phyloP scores from a whole-genome alignment of 2,329 filamentous ascomycete species.

The Penicillium digitatum region DNA sequence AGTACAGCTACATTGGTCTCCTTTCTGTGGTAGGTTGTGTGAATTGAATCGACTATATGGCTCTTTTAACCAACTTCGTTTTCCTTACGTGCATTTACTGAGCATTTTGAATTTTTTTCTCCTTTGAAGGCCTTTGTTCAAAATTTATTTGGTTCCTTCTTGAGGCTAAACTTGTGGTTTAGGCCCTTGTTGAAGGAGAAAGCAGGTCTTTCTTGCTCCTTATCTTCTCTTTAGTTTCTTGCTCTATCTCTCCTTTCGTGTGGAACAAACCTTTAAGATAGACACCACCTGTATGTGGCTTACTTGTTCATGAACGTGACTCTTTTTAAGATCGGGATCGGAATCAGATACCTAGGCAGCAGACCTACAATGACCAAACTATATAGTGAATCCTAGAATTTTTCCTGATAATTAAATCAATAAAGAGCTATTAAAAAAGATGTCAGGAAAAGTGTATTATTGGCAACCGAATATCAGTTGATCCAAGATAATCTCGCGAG shows the following conservation, averaged over 20 bases:
- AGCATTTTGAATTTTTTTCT: not conserved
- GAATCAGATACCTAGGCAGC: not conserved
- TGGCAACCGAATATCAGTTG: no score
- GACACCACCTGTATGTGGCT: not conserved
- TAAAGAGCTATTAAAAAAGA: no score
- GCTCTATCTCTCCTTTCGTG: not conserved
- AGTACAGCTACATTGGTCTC: constrained; percentile 15
- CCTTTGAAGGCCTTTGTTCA: not conserved
- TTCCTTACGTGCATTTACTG: not conserved
- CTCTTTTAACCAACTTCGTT: not conserved
- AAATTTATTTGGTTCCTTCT: not conserved
- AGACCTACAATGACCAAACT: not conserved
- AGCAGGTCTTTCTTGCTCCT: not conserved
- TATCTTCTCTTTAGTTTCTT: not conserved
- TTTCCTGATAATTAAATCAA: no score
- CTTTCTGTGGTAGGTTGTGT: constrained; percentile 16
- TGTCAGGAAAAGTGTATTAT: no score
- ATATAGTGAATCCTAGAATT: not conserved
- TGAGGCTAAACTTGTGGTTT: not conserved
- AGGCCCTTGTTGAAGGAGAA: not conserved
- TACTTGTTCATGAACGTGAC: not conserved
- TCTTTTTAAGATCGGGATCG: not conserved
- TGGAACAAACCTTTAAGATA: not conserved
- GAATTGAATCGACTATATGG: no score
- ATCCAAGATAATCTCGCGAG: no score